A percentile compares a stretch with the other conserved stretches of the same genome.
phyloP scores from a whole-genome alignment of 1,139 yeast genomes.

The Suhomyces yuchorum region DNA sequence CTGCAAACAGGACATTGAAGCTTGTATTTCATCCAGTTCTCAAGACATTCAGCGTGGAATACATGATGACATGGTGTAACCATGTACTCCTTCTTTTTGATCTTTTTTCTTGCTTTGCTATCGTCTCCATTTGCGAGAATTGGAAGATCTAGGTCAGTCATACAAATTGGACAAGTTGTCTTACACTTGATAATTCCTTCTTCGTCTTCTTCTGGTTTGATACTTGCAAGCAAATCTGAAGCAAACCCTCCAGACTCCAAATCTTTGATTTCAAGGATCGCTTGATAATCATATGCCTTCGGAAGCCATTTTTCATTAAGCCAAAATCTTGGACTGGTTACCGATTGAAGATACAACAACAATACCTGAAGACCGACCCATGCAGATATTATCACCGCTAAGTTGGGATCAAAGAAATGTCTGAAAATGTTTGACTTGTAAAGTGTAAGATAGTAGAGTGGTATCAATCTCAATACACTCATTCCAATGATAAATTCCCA shows the following conservation, averaged over 20 bases:
- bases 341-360: slow-evolving; percentile 60
- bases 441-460: slow-evolving; percentile 63
- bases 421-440: slow-evolving; percentile 47
- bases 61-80: slow-evolving; percentile 91
- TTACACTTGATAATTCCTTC: slow-evolving; percentile 33
- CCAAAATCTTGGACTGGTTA: slow-evolving; percentile 82
- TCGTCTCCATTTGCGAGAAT: slow-evolving; percentile 37
- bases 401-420: slow-evolving; percentile 56
- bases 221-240: slow-evolving; percentile 36
- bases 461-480: slow-evolving; percentile 61
- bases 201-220: slow-evolving; percentile 34
- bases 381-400: slow-evolving; percentile 44
- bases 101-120: slow-evolving; percentile 17
- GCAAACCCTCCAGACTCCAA: slow-evolving; percentile 57
- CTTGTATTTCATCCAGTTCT: slow-evolving; percentile 91
- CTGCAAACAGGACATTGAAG: slow-evolving; percentile 94
- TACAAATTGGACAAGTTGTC: slow-evolving; percentile 85
- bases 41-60: slow-evolving; percentile 84
- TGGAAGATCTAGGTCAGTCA: slow-evolving; percentile 71
- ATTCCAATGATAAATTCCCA: slow-evolving; percentile 76
- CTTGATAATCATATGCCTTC: slow-evolving; percentile 80
- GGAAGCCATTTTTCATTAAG: slow-evolving; percentile 74
- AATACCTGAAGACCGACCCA: slow-evolving; percentile 63
- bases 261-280: slow-evolving; percentile 59
- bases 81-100: slow-evolving; percentile 61